These are phyloP conservation scores for Arctium lappa DNA, from an alignment of 129 eudicot genomes.

Conservation along the genomic window DNA sequence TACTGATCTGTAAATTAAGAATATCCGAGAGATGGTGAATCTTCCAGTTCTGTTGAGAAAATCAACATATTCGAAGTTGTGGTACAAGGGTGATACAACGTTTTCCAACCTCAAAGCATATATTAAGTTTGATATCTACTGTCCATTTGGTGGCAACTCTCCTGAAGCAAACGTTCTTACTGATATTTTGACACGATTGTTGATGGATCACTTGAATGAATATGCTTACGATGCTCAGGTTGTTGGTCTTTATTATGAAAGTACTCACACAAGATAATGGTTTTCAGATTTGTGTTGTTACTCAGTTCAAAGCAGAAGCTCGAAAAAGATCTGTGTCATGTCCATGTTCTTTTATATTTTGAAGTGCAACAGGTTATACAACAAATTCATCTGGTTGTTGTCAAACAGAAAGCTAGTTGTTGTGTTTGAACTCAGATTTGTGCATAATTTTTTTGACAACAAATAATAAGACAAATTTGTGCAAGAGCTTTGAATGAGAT, in stretches of 20 bases:
- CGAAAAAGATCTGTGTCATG: too few relatives aligned
- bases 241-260: slow-evolving; percentile 88
- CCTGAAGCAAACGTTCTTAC: slow-evolving; percentile 87
- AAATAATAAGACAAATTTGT: too few relatives aligned
- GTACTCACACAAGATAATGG: slow-evolving; percentile 58
- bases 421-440: too few relatives aligned
- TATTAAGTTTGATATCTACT: slow-evolving; percentile 81
- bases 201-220: slow-evolving; percentile 96
- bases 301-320: too few relatives aligned
- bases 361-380: too few relatives aligned
- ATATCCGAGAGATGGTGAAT: slow-evolving; percentile 45
- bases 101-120: slow-evolving; percentile 83
- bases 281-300: slow-evolving; percentile 39
- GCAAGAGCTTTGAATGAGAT: too few relatives aligned
- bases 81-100: slow-evolving; percentile 84
- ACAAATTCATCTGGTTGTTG: too few relatives aligned
- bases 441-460: too few relatives aligned
- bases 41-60: slow-evolving; percentile 70
- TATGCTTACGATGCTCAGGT: slow-evolving; percentile 96
- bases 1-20: slow-evolving; percentile 76
- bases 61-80: slow-evolving; percentile 78
- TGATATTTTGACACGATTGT: slow-evolving; percentile 71
- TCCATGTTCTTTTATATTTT: too few relatives aligned
- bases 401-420: too few relatives aligned
- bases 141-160: slow-evolving; percentile 77